Evolutionary conservation across 2,329 filamentous ascomycete genomes (phyloP), one percentile per base, ranked within the genome.

Genomic region (Neobulgaria alba): DNA sequence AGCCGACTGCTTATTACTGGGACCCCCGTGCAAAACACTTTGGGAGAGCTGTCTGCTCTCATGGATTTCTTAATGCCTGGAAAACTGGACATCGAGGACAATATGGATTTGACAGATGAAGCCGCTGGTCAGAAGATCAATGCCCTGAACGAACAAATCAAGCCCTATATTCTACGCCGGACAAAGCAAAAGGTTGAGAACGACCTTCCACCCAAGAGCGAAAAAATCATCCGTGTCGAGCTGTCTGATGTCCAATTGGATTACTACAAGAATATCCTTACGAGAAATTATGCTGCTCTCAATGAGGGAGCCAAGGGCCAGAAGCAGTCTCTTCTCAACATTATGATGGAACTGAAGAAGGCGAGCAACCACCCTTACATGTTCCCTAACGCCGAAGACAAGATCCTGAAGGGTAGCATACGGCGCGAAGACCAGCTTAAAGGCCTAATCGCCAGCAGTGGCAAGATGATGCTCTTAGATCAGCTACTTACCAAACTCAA

Each of bases 301-400:
- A 95, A 93, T 54, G 85, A 95, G 57, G 90, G 88, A 33, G 81
- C 82, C 33, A 86, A 79, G 46, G 92, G 90, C 4, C 86, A 93
- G 61, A 96, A 95, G 63, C 90, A 94, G 52, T 96, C 90, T 0
- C 67, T 98, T 10, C 69, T 98, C 49, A 98, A 98, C 63, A 92
- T 98, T 61, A 95, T 98, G 78, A 98, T 98, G 92, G 92, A 98
- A 63, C 65, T 98, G 57, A 98, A 98, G 69, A 98, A 98, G 64
- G 88, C 92, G 60, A 96, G 90, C 66, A 98, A 98, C 57, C 92
- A 98, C 59, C 90, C 92, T 1, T 94, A 95, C 66, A 93, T 98
- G 82, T 96, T 98, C 54, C 83, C 85, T 2, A 89, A 88, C 48
- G 90, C 88, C 2, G 92, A 98, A 60, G 85, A 94, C 43, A 85